These are phyloP conservation scores for Leavenworthia alabamica DNA, from an alignment of 345 rosid species.

Conservation along the genomic window DNA sequence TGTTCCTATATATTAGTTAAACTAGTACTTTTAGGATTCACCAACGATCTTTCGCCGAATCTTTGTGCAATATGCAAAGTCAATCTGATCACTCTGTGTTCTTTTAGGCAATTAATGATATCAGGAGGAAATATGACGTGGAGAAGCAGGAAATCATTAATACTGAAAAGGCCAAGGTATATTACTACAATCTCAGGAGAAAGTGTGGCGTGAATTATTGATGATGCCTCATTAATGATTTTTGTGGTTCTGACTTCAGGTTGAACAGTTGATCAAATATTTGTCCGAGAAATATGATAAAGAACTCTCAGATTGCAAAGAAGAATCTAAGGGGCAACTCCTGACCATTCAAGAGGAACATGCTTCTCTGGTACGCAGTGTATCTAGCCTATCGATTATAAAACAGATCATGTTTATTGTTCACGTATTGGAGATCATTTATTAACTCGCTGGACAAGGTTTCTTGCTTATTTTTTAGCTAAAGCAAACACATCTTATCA, in stretches of 20 bases:
- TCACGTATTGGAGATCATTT: background rate
- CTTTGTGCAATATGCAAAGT: background rate
- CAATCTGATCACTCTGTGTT: background rate
- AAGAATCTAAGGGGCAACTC: constrained; percentile 48
- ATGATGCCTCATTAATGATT: constrained; percentile 8
- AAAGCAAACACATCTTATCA: background rate
- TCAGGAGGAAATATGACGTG: constrained; percentile 69
- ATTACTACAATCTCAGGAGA: background rate
- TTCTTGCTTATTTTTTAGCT: background rate
- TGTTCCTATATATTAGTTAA: constrained; percentile 9
- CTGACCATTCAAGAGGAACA: constrained; percentile 52
- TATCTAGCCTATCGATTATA: background rate
- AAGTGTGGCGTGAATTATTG: background rate
- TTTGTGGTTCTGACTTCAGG: constrained; percentile 36
- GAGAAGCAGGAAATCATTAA: constrained; percentile 62
- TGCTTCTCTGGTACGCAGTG: constrained; percentile 43
- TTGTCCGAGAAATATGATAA: constrained; percentile 47
- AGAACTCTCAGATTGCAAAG: constrained; percentile 47
- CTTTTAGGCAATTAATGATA: constrained; percentile 76
- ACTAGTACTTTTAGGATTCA: constrained; percentile 5
- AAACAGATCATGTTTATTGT: background rate
- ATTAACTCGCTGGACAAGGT: background rate
- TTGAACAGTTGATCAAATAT: constrained; percentile 41
- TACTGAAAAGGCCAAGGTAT: constrained; percentile 62
- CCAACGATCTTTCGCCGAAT: background rate